Base-by-base conservation (phyloP, 2,329 filamentous ascomycete species). In the Arthroderma sp. region DNA sequence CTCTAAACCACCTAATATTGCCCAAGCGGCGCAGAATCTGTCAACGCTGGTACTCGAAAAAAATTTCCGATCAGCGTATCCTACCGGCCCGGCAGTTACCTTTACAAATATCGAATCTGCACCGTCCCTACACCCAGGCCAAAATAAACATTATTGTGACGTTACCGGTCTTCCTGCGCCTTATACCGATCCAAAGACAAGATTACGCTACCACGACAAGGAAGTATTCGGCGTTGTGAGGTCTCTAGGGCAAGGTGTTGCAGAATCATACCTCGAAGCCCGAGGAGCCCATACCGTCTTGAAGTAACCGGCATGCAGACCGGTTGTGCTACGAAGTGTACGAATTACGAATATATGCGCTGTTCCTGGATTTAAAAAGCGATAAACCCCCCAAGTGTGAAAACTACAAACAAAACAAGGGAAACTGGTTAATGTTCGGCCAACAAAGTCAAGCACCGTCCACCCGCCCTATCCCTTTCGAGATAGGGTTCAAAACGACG, bases 101-200 rank as follows among this genome's bases (percentile, higher is more conserved):
- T 98, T 96, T 64, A 94, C 86, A 5, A 96, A 95, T 60, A 93
- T 98, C 51, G 91, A 96, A 64, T 87, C 86, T 40, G 89, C 91
- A 3, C 91, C 91, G 34, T 91, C 84, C 47, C 70, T 96, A 56
- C 76, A 78, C 57, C 75, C 78, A 5, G 82, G 82, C 42, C 83
- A 86, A 53, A 77, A 85, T 59, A 87, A 82, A 65, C 84, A 83
- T 57, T 98, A 96, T 66, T 98, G 91, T 69, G 93, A 98, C 64
- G 77, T 98, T 56, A 98, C 91, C 1, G 93, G 91, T 1, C 68
- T 98, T 52, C 78, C 86, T n/a, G 86, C 87, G 29, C 82, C 83
- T 4, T 98, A 98, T 61, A 78, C 85, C 30, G 91, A 98, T 61
- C 93, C 91, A 2, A 98, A 98, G 74, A 94, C 88, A 34, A 77